Percentiles rank a stretch among this genome's conserved stretches.
phyloP scores from a whole-genome alignment of 345 rosid genomes.

The Syzygium jambos region DNA sequence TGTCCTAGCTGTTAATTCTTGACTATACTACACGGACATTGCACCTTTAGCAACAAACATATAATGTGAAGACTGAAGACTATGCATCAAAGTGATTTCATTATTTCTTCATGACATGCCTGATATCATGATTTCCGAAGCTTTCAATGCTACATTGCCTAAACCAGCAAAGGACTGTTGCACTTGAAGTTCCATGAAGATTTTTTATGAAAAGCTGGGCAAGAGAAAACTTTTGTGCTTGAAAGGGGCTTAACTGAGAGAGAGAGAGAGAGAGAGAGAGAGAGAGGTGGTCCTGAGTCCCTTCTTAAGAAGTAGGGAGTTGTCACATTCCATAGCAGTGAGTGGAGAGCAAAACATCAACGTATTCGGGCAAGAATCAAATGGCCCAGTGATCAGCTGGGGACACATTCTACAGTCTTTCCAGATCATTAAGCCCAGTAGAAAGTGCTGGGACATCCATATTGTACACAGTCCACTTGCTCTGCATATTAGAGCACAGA shows the following conservation, averaged over 20 bases:
- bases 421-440: neutral
- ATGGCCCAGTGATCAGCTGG: neutral
- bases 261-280: neutral
- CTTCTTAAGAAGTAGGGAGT: slow-evolving; percentile 1
- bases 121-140: neutral
- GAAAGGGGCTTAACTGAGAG: neutral
- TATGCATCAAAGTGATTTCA: neutral
- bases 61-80: neutral
- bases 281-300: slow-evolving; percentile 7
- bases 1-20: neutral
- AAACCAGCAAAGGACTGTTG: neutral
- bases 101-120: neutral
- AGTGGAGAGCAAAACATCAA: neutral
- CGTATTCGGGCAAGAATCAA: neutral
- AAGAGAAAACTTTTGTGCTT: neutral
- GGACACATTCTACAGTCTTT: neutral
- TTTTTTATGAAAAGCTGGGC: neutral
- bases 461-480: neutral
- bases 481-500: neutral
- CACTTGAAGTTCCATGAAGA: neutral
- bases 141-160: neutral
- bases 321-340: slow-evolving; percentile 7
- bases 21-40: neutral
- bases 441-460: neutral
- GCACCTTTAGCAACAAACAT: neutral